Evolutionary conservation across 2,329 filamentous ascomycete genomes (phyloP).

Genomic region (Aspergillus fischeri): DNA sequence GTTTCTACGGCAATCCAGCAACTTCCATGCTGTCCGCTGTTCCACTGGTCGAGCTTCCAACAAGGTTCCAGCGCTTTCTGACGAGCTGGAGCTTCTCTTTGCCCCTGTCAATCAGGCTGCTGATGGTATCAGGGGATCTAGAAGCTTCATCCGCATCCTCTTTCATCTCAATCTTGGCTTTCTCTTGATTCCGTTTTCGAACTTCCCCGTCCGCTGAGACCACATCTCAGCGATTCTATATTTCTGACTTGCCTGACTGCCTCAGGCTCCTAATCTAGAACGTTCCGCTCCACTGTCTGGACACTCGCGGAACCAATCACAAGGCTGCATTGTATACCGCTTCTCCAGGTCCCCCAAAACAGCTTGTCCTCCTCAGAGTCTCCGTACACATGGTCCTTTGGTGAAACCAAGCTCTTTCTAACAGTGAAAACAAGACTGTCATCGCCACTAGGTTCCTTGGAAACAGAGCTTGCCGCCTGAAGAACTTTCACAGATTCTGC

Average conservation of each 20-base stretch:
- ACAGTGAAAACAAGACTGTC: too few relatives aligned
- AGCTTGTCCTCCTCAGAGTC: neutral
- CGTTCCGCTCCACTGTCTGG: slow-evolving; percentile 24
- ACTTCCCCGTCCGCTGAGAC: neutral
- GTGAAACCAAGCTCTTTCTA: too few relatives aligned
- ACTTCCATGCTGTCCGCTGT: slow-evolving; percentile 28
- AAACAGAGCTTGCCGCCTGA: too few relatives aligned
- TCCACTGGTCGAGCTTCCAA: slow-evolving; percentile 5
- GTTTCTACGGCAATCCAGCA: slow-evolving; percentile 39
- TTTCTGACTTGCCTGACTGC: slow-evolving; percentile 4
- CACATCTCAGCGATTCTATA: neutral
- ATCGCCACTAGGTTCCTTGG: too few relatives aligned
- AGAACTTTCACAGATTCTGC: slow-evolving; percentile 5
- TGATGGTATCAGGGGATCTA: neutral
- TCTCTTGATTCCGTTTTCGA: neutral
- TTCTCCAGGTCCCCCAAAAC: neutral
- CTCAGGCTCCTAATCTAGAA: slow-evolving; percentile 29
- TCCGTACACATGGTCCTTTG: too few relatives aligned
- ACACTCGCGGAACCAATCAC: slow-evolving; percentile 12
- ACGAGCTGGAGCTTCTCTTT: neutral
- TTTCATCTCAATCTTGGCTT: neutral
- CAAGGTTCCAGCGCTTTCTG: slow-evolving; percentile 13
- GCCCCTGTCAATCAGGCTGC: neutral
- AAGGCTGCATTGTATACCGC: neutral
- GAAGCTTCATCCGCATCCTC: neutral